These are phyloP conservation scores for Aspergillus mulundensis DNA, from an alignment of 495 filamentous ascomycete genomes.

Conservation along the genomic window DNA sequence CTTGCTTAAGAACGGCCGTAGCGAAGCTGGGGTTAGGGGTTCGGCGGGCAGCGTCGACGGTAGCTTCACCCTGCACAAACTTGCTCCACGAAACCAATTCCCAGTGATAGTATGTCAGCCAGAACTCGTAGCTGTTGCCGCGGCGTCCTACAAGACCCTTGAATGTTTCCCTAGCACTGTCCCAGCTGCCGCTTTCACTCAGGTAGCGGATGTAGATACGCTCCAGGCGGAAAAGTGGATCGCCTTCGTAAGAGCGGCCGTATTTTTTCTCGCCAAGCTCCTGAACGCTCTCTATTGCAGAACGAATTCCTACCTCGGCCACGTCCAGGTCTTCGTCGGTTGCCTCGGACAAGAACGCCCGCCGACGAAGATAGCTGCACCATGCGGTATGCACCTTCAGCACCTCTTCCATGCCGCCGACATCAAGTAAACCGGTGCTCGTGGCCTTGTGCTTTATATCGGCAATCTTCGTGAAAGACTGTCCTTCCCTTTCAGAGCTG, in stretches of 20 bases:
- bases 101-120: conserved; percentile 87
- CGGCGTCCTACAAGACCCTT: conserved; percentile 62
- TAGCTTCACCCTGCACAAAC: conserved; percentile 46
- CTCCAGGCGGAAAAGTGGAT: conserved; percentile 82
- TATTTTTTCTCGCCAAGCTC: conserved; percentile 72
- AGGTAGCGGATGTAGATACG: conserved; percentile 88
- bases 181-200: conserved; percentile 67
- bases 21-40: conserved; percentile 58
- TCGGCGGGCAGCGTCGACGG: conserved; percentile 42
- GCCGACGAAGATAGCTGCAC: conserved; percentile 86
- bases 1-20: conserved; percentile 69
- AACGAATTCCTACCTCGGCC: conserved; percentile 83
- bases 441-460: conserved; percentile 90
- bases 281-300: conserved; percentile 76
- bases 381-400: conserved; percentile 86
- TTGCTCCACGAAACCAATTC: conserved; percentile 72
- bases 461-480: conserved; percentile 74
- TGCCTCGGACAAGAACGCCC: conserved; percentile 70
- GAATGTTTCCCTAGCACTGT: conserved; percentile 68
- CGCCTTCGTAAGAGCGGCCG: conserved; percentile 72
- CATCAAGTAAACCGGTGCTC: conserved; percentile 69
- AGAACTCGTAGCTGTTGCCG: conserved; percentile 81
- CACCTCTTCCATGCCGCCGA: conserved; percentile 74
- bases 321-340: conserved; percentile 88
- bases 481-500: conserved; percentile 69